phyloP scores from a whole-genome alignment of 2,329 filamentous ascomycete genomes.

The Colletotrichum aenigma region DNA sequence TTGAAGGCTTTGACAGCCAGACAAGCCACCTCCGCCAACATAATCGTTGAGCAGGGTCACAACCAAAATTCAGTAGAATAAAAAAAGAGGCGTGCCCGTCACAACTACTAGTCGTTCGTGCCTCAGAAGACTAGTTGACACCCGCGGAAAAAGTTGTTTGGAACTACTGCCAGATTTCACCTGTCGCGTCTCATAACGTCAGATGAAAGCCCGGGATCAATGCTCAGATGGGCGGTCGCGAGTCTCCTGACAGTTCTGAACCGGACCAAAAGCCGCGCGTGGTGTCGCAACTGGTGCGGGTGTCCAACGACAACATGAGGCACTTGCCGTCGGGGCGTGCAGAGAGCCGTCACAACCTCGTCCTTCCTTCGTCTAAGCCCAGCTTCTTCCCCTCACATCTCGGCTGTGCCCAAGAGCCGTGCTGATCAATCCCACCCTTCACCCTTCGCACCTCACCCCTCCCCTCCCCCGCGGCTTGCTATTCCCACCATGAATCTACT shows the following conservation, averaged over 20 bases:
- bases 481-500: background rate
- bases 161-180: slow-evolving; percentile 1
- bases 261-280: background rate
- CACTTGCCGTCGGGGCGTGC: background rate
- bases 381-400: background rate
- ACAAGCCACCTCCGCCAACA: background rate
- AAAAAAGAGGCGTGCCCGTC: background rate
- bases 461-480: background rate
- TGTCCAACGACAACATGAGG: background rate
- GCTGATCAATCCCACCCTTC: background rate
- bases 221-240: background rate
- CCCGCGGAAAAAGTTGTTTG: background rate
- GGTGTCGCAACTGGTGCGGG: background rate
- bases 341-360: background rate
- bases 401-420: slow-evolving; percentile 10
- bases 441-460: background rate
- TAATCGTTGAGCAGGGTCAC: background rate
- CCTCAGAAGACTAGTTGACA: background rate
- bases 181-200: background rate
- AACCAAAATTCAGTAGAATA: background rate
- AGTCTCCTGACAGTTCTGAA: background rate
- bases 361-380: background rate
- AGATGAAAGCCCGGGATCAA: slow-evolving; percentile 3
- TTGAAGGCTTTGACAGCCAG: background rate
- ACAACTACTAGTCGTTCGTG: background rate